A percentile compares a stretch with the other conserved stretches of the same genome.
phyloP scores from a whole-genome alignment of 2,329 filamentous ascomycete species.

The Fusarium torulosum region DNA sequence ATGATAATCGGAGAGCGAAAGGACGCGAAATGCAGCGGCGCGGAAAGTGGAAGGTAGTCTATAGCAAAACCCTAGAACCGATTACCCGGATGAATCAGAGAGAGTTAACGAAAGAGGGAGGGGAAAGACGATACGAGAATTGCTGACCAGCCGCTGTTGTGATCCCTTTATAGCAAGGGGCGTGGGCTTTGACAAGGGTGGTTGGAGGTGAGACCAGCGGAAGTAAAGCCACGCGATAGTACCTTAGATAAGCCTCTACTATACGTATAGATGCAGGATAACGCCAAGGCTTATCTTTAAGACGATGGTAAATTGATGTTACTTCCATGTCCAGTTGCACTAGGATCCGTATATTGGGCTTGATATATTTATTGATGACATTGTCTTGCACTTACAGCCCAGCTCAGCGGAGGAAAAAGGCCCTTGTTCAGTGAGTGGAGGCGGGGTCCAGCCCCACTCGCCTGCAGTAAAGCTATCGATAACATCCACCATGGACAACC shows the following conservation, averaged over 20 bases:
- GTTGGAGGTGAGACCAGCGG: conserved; percentile 12
- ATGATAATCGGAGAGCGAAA: conserved; percentile 5
- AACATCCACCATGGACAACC: not conserved
- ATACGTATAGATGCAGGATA: not conserved
- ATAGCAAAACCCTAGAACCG: not conserved
- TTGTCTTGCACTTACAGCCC: not conserved
- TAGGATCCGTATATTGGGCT: not conserved
- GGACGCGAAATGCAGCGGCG: not conserved
- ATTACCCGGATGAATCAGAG: conserved; percentile 1
- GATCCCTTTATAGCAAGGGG: conserved; percentile 16
- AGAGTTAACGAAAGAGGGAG: conserved; percentile 1
- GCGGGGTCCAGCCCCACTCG: not conserved
- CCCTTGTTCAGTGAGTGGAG: not conserved
- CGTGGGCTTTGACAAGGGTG: conserved; percentile 11
- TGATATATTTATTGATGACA: not conserved
- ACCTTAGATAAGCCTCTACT: not conserved
- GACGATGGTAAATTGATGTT: not conserved
- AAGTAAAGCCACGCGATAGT: conserved; percentile 22
- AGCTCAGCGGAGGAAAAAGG: not conserved
- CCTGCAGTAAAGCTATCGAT: not conserved
- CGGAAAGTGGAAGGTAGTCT: not conserved
- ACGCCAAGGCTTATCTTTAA: not conserved
- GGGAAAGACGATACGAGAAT: conserved; percentile 23
- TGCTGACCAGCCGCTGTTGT: conserved; percentile 17
- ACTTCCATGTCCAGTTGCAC: not conserved